Base-by-base conservation (phyloP, 768 basidiomycete species). In the Galerina sulciceps region DNA sequence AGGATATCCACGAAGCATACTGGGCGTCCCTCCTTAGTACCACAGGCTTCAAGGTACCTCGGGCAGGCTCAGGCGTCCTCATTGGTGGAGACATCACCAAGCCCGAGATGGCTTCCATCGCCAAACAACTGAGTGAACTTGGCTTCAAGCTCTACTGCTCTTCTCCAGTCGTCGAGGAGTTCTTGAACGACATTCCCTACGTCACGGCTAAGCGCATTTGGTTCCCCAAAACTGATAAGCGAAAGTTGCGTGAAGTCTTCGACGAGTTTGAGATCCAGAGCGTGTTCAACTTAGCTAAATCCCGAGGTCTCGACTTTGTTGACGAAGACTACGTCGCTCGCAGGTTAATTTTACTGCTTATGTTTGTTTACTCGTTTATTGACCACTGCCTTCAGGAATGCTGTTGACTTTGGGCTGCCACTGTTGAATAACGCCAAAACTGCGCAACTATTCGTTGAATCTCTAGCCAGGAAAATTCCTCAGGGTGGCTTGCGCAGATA, bases 261-360 rank as follows among this genome's bases (percentile, higher is more conserved):
- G 92, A 94, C 72, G 91, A 96, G 73, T 90, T 90, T 72, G 93
- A 98, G 64, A 96, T 99, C 65, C 90, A 94, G 68, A 89, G 87
- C 46, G 97, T 99, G 42, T 87, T 99, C 75, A 98, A 99, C 77
- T 82, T 99, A 51, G 89, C 96, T 10, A 86, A 88, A 67, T 76
- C 84, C 54, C 88, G 94, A 6, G 96, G 89, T 35, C 78, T 76
- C 41, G 85, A 87, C 65, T 85, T 88, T 11, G 80, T 86, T 11
- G 97, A 99, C 70, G 93, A 98, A 70, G 95, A 99, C 67, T 99
- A 99, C 67, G 96, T 98, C 46, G 96, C 97, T 54, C 85, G 97
- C 70, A 83, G 91, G 87, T 90, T 69, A 65, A 85, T 79, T 53
- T 6, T 35, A 41, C 46, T 53, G 56, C 34, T 55, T 14, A 6